Percentiles rank a stretch among this genome's conserved stretches.
Conservation (phyloP, 768 basidiomycete genomes). For the Psilocybe cubensis region DNA sequence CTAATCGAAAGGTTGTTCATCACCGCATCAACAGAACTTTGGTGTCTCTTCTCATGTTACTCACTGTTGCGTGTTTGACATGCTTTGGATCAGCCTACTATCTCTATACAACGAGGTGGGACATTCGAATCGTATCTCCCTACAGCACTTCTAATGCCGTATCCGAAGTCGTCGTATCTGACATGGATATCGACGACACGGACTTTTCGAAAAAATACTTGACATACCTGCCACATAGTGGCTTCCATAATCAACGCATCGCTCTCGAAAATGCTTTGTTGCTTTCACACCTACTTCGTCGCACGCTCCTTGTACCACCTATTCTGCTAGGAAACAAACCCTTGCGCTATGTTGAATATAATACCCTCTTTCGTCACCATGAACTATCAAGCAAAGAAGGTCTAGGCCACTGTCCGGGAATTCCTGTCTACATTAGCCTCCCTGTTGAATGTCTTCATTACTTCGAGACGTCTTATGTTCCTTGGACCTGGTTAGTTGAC, state of each 20-base stretch:
- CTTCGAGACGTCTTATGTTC: slow-evolving; percentile 60
- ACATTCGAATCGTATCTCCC: slow-evolving; percentile 23
- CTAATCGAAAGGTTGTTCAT: slow-evolving; percentile 13
- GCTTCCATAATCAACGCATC: slow-evolving; percentile 87
- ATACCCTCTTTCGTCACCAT: slow-evolving; percentile 49
- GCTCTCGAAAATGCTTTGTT: slow-evolving; percentile 84
- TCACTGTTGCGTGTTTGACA: slow-evolving; percentile 49
- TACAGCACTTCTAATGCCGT: slow-evolving; percentile 32
- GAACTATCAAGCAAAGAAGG: slow-evolving; percentile 54
- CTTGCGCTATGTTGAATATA: slow-evolving; percentile 60
- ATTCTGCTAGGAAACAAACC: slow-evolving; percentile 66
- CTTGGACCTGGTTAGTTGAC: slow-evolving; percentile 76
- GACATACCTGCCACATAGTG: slow-evolving; percentile 82
- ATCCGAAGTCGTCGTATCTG: slow-evolving; percentile 26
- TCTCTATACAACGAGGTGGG: slow-evolving; percentile 67
- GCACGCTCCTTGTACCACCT: slow-evolving; percentile 81
- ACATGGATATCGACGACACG: slow-evolving; percentile 11
- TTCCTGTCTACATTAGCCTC: slow-evolving; percentile 34
- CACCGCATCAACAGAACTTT: slow-evolving; percentile 29
- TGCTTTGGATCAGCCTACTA: slow-evolving; percentile 68
- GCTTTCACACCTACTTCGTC: slow-evolving; percentile 69
- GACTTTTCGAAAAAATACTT: slow-evolving; percentile 48
- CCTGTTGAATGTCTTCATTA: slow-evolving; percentile 66
- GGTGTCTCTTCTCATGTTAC: slow-evolving; percentile 46
- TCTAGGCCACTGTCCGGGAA: slow-evolving; percentile 50